phyloP scores from a whole-genome alignment of 129 eudicot genomes.

The Artemisia annua region DNA sequence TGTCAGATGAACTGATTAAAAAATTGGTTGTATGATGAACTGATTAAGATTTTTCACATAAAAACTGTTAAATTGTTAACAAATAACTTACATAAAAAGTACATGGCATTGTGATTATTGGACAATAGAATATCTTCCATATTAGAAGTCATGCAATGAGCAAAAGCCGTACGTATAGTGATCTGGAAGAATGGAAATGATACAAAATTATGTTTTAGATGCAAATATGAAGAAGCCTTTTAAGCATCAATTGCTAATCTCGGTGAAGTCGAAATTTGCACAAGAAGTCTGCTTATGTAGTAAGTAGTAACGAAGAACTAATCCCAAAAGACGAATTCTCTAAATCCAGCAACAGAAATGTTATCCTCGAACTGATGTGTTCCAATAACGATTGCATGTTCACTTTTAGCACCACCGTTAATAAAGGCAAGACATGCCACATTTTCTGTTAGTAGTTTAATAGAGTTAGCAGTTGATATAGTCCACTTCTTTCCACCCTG shows the following conservation, averaged over 20 bases:
- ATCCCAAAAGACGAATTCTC: neutral
- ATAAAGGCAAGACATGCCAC: constrained; percentile 3
- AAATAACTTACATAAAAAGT: too few species aligned
- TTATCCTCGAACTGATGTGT: constrained; percentile 10
- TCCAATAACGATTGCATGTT: constrained; percentile 9
- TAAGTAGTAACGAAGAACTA: constrained; percentile 1
- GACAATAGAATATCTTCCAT: too few species aligned
- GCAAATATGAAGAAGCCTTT: neutral
- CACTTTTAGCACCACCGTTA: neutral
- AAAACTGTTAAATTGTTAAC: too few species aligned
- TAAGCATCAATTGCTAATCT: neutral
- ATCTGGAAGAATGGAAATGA: neutral
- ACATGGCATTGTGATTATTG: too few species aligned
- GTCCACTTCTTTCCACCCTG: constrained; percentile 2
- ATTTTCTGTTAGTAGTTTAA: neutral
- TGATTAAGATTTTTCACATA: too few species aligned
- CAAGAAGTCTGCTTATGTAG: constrained; percentile 4
- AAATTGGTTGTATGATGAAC: too few species aligned
- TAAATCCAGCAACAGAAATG: neutral
- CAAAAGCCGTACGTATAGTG: neutral
- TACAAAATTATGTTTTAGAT: neutral
- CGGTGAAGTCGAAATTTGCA: neutral
- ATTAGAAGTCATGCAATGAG: neutral
- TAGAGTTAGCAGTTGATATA: neutral
- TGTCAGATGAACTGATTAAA: too few species aligned